A percentile compares a stretch with the other conserved stretches of the same genome.
Evolutionary conservation across 2,329 filamentous ascomycete species (phyloP).

Genomic region (Botrytis pseudocinerea): DNA sequence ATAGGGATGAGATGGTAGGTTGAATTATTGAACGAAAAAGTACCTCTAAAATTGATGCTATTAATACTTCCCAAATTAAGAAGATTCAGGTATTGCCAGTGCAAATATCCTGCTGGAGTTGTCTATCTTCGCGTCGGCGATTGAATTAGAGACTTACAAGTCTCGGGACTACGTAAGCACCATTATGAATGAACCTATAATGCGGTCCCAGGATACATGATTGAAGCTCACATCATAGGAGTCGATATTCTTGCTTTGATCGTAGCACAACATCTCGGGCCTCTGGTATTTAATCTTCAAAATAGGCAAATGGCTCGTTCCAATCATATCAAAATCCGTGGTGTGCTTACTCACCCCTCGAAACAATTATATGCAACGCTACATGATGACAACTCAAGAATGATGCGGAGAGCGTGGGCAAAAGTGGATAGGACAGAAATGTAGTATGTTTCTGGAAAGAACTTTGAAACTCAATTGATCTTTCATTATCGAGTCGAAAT

Average conservation of each 20-base stretch:
- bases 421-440: too few relatives aligned
- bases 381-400: not conserved
- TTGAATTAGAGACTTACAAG: not conserved
- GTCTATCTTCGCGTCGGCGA: too few relatives aligned
- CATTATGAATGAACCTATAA: not conserved
- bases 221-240: not conserved
- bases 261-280: not conserved
- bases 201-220: not conserved
- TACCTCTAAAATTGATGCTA: not conserved
- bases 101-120: too few relatives aligned
- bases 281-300: not conserved
- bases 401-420: too few relatives aligned
- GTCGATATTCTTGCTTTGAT: not conserved
- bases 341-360: not conserved
- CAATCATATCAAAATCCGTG: not conserved
- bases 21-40: not conserved
- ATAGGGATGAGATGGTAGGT: not conserved
- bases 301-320: not conserved
- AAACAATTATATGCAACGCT: not conserved
- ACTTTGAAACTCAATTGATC: not conserved
- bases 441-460: not conserved
- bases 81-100: not conserved
- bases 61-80: not conserved
- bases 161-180: not conserved
- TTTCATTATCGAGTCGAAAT: not conserved